phyloP scores from a whole-genome alignment of 345 rosid species.

The Eucalyptus tenuipes region DNA sequence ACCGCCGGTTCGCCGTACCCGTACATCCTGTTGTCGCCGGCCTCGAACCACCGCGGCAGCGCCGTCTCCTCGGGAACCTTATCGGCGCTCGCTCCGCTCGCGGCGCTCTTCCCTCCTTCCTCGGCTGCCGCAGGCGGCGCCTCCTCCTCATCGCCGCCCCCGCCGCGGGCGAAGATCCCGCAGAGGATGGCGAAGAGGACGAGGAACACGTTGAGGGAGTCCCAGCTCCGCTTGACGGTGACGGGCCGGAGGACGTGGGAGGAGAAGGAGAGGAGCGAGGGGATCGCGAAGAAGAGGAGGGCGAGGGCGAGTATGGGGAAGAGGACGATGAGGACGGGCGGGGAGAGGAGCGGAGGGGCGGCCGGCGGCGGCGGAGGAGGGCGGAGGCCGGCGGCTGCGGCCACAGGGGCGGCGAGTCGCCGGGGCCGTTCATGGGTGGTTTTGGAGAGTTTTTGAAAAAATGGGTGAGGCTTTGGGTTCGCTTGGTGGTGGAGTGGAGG shows the following conservation, averaged over 20 bases:
- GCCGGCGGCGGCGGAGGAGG: constrained; percentile 20
- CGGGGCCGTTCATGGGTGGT: constrained; percentile 4
- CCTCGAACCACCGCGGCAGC: constrained; percentile 35
- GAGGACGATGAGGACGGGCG: constrained; percentile 33
- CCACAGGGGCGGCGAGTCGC: constrained; percentile 37
- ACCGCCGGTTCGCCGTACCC: constrained; percentile 10
- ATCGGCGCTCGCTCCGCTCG: neutral
- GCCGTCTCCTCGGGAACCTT: neutral
- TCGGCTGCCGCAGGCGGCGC: neutral
- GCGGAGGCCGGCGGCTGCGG: constrained; percentile 20
- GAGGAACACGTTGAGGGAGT: constrained; percentile 41
- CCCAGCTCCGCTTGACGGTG: constrained; percentile 52
- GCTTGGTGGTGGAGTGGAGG: neutral
- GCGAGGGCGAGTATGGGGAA: constrained; percentile 34
- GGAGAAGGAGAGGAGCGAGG: constrained; percentile 30
- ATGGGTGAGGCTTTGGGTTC: neutral
- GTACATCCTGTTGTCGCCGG: constrained; percentile 13
- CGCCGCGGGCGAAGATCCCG: constrained; percentile 51
- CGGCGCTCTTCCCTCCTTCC: neutral
- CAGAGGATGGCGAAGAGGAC: constrained; percentile 64
- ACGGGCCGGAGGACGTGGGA: constrained; percentile 26
- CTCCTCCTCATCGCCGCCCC: constrained; percentile 24
- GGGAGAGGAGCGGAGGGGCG: constrained; percentile 22
- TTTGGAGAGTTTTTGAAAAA: neutral
- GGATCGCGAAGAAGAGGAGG: constrained; percentile 23